A percentile compares a stretch with the other conserved stretches of the same genome.
phyloP scores from a whole-genome alignment of 2,329 filamentous ascomycete genomes.

The Penicillium brevicompactum region DNA sequence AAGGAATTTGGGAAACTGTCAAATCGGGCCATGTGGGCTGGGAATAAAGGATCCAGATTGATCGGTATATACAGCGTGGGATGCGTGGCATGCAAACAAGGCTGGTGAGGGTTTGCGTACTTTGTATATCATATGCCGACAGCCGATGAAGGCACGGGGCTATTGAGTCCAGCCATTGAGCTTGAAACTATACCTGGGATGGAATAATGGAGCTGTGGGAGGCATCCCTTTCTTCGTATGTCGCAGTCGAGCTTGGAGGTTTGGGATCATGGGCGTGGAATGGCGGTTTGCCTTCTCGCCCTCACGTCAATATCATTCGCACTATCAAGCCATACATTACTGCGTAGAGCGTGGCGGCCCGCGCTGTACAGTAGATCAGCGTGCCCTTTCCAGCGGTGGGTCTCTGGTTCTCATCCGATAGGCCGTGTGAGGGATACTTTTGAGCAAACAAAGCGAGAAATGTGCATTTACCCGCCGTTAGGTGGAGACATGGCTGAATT shows the following conservation, averaged over 20 bases:
- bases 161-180: slow-evolving; percentile 2
- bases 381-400: not conserved
- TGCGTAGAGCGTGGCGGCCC: not conserved
- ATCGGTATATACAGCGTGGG: not conserved
- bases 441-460: slow-evolving; percentile 4
- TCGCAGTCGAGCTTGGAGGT: not conserved
- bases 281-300: slow-evolving; percentile 3
- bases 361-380: slow-evolving; percentile 7
- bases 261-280: not conserved
- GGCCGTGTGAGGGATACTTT: not conserved
- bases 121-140: slow-evolving; percentile 4
- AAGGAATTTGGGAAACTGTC: not conserved
- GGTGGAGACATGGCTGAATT: slow-evolving; percentile 2
- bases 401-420: slow-evolving; percentile 1
- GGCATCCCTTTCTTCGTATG: slow-evolving; percentile 1
- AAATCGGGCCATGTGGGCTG: not conserved
- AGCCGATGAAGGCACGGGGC: not conserved
- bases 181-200: not conserved
- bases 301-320: slow-evolving; percentile 2
- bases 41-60: not conserved
- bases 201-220: not conserved
- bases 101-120: not conserved
- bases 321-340: not conserved
- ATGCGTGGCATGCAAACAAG: not conserved
- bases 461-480: slow-evolving; percentile 5